A percentile compares a stretch with the other conserved stretches of the same genome.
These are phyloP conservation scores for Tagetes erecta DNA, from an alignment of 129 eudicot species.

Conservation along the genomic window DNA sequence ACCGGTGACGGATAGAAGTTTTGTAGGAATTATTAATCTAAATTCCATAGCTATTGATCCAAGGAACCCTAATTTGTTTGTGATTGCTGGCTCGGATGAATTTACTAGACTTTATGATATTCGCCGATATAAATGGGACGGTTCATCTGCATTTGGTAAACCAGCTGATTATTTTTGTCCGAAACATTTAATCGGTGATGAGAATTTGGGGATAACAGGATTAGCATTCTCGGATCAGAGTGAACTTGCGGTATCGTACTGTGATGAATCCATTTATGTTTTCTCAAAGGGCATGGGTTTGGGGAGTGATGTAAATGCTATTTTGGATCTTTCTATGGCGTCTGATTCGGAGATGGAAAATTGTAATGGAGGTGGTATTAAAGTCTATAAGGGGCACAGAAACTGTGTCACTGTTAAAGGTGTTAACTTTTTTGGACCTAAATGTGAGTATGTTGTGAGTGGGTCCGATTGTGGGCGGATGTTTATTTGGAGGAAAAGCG, in stretches of 20 bases:
- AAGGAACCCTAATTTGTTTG: constrained; percentile 72
- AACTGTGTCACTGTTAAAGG: constrained; percentile 68
- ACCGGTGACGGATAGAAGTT: constrained; percentile 38
- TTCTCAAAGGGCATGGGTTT: constrained; percentile 69
- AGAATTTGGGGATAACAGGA: constrained; percentile 69
- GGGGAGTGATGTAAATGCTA: constrained; percentile 40
- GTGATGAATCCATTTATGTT: constrained; percentile 62
- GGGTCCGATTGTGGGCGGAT: constrained; percentile 89
- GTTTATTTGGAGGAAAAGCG: constrained; percentile 73
- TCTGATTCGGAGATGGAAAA: constrained; percentile 38
- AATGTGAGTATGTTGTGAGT: constrained; percentile 73
- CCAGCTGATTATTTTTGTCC: constrained; percentile 73
- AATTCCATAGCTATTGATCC: constrained; percentile 76
- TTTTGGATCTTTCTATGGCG: constrained; percentile 14
- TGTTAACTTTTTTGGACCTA: constrained; percentile 74
- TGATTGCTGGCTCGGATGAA: constrained; percentile 71
- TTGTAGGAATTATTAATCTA: constrained; percentile 40
- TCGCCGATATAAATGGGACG: constrained; percentile 65
- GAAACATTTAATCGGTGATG: constrained; percentile 55
- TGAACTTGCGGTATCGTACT: constrained; percentile 69
- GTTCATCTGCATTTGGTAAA: constrained; percentile 58
- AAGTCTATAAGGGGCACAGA: constrained; percentile 65
- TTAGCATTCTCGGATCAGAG: constrained; percentile 73
- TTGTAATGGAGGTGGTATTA: constrained; percentile 36
- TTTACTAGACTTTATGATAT: constrained; percentile 72